Percentiles rank a stretch among this genome's conserved stretches.
These are phyloP conservation scores for Sclerospora graminicola DNA, from an alignment of 352 stramenopile genomes.

Conservation along the genomic window DNA sequence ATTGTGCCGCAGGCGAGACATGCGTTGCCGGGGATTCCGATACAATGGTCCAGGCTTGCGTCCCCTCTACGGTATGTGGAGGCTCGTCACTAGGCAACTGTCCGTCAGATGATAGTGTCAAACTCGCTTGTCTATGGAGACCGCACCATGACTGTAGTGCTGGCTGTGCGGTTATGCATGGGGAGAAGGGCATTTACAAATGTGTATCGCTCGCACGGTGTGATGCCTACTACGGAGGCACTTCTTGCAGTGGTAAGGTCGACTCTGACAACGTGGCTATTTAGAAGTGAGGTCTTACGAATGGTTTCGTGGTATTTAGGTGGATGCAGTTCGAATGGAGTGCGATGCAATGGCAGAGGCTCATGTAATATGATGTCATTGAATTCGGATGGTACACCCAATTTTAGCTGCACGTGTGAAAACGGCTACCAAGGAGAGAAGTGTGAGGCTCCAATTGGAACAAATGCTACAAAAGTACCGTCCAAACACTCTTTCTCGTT, in stretches of 20 bases:
- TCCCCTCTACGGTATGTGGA: conserved; percentile 44
- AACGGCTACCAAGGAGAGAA: conserved; percentile 58
- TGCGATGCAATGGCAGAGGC: conserved; percentile 68
- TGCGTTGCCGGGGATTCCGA: conserved; percentile 67
- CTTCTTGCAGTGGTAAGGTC: conserved; percentile 44
- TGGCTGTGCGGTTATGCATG: conserved; percentile 19
- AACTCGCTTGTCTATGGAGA: conserved; percentile 61
- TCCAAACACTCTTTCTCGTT: conserved; percentile 6
- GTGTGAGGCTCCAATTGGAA: conserved; percentile 20
- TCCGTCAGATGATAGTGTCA: conserved; percentile 47
- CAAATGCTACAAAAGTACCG: background rate
- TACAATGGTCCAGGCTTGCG: conserved; percentile 51
- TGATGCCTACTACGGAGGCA: conserved; percentile 48
- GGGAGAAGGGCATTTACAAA: conserved; percentile 60
- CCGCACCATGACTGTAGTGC: conserved; percentile 12
- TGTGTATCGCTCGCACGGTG: conserved; percentile 71
- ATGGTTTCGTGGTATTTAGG: conserved; percentile 9
- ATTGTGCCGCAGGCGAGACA: conserved; percentile 52
- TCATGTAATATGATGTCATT: conserved; percentile 45
- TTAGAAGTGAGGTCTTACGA: background rate
- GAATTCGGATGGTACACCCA: conserved; percentile 21
- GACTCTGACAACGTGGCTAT: background rate
- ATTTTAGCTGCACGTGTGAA: conserved; percentile 54
- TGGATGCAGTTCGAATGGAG: conserved; percentile 36
- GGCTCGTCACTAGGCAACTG: conserved; percentile 45